Evolutionary conservation across 768 basidiomycete species (phyloP).

Genomic region (Lentinula aciculospora): DNA sequence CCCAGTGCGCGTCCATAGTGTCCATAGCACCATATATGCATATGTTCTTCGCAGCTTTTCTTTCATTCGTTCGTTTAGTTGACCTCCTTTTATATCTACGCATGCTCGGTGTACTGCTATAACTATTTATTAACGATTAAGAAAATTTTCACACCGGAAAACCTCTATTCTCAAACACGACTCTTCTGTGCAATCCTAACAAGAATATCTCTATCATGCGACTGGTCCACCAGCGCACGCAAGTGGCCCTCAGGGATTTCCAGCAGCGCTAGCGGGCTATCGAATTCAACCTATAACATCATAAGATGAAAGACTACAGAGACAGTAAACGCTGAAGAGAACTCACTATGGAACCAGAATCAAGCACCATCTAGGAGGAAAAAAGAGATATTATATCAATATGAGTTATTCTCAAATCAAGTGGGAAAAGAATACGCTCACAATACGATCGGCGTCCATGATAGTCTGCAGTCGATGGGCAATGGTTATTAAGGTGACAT

Average conservation of each 20-base stretch:
- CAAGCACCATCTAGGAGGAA: constrained; percentile 1
- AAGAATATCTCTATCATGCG: constrained; percentile 2
- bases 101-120: no score
- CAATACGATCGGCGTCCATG: constrained; percentile 26
- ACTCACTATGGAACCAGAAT: not conserved
- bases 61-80: no score
- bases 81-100: no score
- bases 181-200: not conserved
- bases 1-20: no score
- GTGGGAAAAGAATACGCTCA: constrained; percentile 15
- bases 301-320: not conserved
- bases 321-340: not conserved
- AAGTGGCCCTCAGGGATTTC: not conserved
- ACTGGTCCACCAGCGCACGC: not conserved
- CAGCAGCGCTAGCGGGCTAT: not conserved
- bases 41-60: no score
- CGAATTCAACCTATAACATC: constrained; percentile 7
- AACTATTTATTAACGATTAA: no score
- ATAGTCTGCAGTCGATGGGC: constrained; percentile 33
- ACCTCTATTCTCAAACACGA: no score
- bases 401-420: no score
- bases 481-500: constrained; percentile 36
- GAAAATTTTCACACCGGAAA: no score
- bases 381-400: not conserved
- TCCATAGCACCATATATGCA: no score